Evolutionary conservation across 2,329 filamentous ascomycete species (phyloP).

Genomic region (Epichloe brachyelytri): DNA sequence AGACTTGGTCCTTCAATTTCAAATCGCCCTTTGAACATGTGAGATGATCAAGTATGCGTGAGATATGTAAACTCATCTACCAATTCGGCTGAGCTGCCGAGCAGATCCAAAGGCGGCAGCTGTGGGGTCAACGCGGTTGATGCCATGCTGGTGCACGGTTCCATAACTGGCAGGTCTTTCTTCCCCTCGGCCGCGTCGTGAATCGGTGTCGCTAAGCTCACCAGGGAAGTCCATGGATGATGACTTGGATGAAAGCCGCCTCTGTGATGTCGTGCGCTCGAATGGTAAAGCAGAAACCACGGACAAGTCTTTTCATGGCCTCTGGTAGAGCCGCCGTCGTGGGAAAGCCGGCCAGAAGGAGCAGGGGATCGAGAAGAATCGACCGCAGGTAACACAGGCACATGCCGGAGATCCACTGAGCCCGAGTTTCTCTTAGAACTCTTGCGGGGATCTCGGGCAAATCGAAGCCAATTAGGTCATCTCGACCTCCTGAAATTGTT

Average conservation of each 20-base stretch:
- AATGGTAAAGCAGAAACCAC: slow-evolving; percentile 35
- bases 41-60: neutral
- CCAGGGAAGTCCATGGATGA: slow-evolving; percentile 37
- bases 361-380: slow-evolving; percentile 7
- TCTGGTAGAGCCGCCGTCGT: slow-evolving; percentile 3
- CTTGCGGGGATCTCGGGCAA: slow-evolving; percentile 51
- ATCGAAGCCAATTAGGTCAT: slow-evolving; percentile 11
- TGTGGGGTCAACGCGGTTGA: slow-evolving; percentile 40
- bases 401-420: slow-evolving; percentile 18
- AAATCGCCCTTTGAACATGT: too few relatives aligned
- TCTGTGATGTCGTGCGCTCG: slow-evolving; percentile 40
- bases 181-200: slow-evolving; percentile 21
- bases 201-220: slow-evolving; percentile 30
- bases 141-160: slow-evolving; percentile 43
- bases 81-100: slow-evolving; percentile 44
- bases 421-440: slow-evolving; percentile 53
- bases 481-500: neutral
- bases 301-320: slow-evolving; percentile 7
- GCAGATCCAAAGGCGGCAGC: slow-evolving; percentile 28
- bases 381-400: neutral
- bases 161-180: slow-evolving; percentile 43
- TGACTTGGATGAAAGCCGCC: slow-evolving; percentile 36
- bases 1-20: too few relatives aligned
- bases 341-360: slow-evolving; percentile 8
- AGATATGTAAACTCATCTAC: slow-evolving; percentile 26